Conservation (phyloP, 768 basidiomycete species). For the Pleurotus cornucopiae region DNA sequence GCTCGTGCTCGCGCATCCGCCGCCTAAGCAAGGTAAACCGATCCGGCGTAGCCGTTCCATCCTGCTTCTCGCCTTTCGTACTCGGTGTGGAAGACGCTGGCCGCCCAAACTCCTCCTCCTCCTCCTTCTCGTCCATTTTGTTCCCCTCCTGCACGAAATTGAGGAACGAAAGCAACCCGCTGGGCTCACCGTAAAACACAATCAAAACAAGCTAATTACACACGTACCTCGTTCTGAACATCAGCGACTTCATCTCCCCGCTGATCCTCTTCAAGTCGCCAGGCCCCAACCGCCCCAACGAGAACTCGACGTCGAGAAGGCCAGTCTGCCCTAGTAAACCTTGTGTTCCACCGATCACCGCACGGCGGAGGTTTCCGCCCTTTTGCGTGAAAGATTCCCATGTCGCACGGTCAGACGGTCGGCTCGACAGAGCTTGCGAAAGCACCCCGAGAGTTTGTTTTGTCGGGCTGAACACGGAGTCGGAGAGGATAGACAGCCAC, state of each 20-base stretch:
- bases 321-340: slow-evolving; percentile 30
- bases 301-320: slow-evolving; percentile 36
- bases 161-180: slow-evolving; percentile 27
- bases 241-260: slow-evolving; percentile 32
- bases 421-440: slow-evolving; percentile 23
- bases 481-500: slow-evolving; percentile 8
- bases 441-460: slow-evolving; percentile 29
- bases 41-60: slow-evolving; percentile 14
- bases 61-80: not conserved
- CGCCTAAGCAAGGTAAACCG: slow-evolving; percentile 26
- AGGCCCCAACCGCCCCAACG: slow-evolving; percentile 38
- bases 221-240: slow-evolving; percentile 27
- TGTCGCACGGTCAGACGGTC: slow-evolving; percentile 28
- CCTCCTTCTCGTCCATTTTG: slow-evolving; percentile 19
- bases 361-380: slow-evolving; percentile 21
- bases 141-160: slow-evolving; percentile 31
- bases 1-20: slow-evolving; percentile 28
- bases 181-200: slow-evolving; percentile 23
- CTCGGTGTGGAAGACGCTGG: not conserved
- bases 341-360: slow-evolving; percentile 26
- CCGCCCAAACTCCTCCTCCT: slow-evolving; percentile 10
- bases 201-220: no score
- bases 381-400: slow-evolving; percentile 26
- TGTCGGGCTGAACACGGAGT: slow-evolving; percentile 16
- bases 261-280: slow-evolving; percentile 34